A percentile compares a stretch with the other conserved stretches of the same genome.
These are phyloP conservation scores for Pythium biforme DNA, from an alignment of 352 stramenopile species.

Conservation along the genomic window DNA sequence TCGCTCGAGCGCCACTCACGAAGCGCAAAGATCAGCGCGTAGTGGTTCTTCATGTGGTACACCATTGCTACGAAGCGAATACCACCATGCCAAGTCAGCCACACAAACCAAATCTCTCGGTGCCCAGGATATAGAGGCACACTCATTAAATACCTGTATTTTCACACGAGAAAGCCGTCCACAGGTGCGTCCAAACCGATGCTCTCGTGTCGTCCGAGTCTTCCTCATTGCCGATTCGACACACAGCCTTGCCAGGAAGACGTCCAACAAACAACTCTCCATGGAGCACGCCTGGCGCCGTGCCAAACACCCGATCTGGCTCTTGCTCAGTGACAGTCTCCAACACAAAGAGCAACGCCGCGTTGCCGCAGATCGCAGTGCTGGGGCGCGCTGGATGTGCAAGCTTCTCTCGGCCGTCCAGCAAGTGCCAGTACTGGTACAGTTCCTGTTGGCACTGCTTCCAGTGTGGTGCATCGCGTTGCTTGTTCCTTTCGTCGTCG, in stretches of 20 bases:
- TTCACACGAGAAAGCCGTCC: constrained; percentile 14
- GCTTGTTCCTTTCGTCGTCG: not conserved
- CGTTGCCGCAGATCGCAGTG: constrained; percentile 69
- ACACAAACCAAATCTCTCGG: not conserved
- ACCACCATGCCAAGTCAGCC: not conserved
- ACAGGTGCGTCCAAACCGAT: constrained; percentile 25
- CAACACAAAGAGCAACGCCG: constrained; percentile 42
- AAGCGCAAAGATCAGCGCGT: constrained; percentile 67
- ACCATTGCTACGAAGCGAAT: constrained; percentile 31
- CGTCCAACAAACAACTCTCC: constrained; percentile 15
- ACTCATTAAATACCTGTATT: constrained; percentile 2
- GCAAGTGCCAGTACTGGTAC: constrained; percentile 46
- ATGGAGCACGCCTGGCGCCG: not conserved
- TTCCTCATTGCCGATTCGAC: not conserved
- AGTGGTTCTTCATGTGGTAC: constrained; percentile 82
- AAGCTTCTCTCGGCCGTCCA: constrained; percentile 53
- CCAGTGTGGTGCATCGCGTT: not conserved
- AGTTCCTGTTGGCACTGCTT: constrained; percentile 22
- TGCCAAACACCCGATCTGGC: not conserved
- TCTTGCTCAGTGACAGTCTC: constrained; percentile 14
- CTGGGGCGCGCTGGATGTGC: constrained; percentile 40
- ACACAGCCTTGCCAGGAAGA: not conserved
- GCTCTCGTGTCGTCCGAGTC: constrained; percentile 18
- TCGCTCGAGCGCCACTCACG: constrained; percentile 39
- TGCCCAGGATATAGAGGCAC: not conserved